Evolutionary conservation across 2,329 filamentous ascomycete species (phyloP), one percentile per base, ranked within the genome.

Genomic region (Botrytis paeoniae): DNA sequence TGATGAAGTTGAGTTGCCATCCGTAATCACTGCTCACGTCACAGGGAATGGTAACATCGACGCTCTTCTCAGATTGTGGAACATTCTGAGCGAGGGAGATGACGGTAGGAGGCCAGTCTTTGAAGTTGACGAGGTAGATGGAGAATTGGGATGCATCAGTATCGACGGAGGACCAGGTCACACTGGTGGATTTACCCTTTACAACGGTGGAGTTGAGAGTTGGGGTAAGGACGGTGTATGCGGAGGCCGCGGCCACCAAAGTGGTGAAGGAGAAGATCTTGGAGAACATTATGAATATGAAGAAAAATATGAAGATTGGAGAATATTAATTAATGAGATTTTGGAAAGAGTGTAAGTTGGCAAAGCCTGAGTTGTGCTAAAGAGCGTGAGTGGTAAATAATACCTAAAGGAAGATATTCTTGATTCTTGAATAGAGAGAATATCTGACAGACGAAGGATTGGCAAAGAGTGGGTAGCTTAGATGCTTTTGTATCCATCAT

Each of bases 1-100:
- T 72, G 70, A 72, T 72, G 70, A 72, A 72, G 39, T 72, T 72
- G 14, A 72, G 16, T 68, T 72, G 70, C 70, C 70, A 72, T 41
- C 70, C 70, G 29, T 72, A 72, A 39, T 68, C 62, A 59, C 48
- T 68, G 1, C 9, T 54, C 16, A 68, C 25, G 14, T 48, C 25
- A 25, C 70, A 72, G 32, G 70, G 70, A 20, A 72, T 72, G 1
- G 29, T 51, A 32, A 72, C 62, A 20, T 72, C 70, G 22, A 72
- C 25, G 9, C 62, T 54, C 8, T 35, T n/a, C 1, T 59, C 62
- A 7, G 37, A 41, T 48, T 68, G 39, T 22, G 70, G 70, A 16
- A 72, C 70, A 48, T 72, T 48, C 25, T 72, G 70, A 39, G 70
- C 70, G 29, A 72, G 70, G 39, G 70, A 72, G 37, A 72, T 9